phyloP scores from a whole-genome alignment of 1,139 yeast species.

The Komagataea norvegica region DNA sequence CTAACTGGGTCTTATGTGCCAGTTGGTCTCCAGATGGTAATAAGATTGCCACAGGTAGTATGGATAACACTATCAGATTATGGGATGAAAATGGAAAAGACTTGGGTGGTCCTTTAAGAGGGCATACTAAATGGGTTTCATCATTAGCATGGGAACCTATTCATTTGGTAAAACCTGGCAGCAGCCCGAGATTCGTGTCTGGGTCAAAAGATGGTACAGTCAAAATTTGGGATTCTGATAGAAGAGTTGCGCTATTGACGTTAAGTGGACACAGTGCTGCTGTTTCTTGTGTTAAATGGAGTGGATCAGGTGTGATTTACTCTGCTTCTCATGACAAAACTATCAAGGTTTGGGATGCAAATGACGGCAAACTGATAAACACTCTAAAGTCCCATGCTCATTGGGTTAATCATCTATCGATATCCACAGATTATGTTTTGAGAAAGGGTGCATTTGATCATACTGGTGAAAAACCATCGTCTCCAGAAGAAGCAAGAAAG shows the following conservation, averaged over 20 bases:
- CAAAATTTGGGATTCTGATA: slow-evolving; percentile 84
- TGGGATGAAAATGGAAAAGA: slow-evolving; percentile 83
- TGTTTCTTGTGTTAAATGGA: slow-evolving; percentile 95
- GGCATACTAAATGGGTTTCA: slow-evolving; percentile 89
- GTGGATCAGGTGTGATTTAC: slow-evolving; percentile 81
- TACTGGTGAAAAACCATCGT: slow-evolving; percentile 45
- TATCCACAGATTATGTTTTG: slow-evolving; percentile 85
- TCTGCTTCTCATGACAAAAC: slow-evolving; percentile 95
- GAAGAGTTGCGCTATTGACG: slow-evolving; percentile 62
- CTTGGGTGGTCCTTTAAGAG: slow-evolving; percentile 67
- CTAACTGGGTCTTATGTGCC: slow-evolving; percentile 93
- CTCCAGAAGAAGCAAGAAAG: slow-evolving; percentile 51
- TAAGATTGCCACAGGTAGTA: slow-evolving; percentile 90
- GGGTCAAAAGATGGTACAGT: slow-evolving; percentile 92
- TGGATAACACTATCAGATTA: slow-evolving; percentile 83
- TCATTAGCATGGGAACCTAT: slow-evolving; percentile 92
- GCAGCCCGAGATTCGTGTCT: slow-evolving; percentile 70
- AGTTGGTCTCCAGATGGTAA: slow-evolving; percentile 92
- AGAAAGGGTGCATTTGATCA: slow-evolving; percentile 81
- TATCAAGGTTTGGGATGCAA: slow-evolving; percentile 86
- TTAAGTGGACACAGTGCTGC: slow-evolving; percentile 86
- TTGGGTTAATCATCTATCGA: slow-evolving; percentile 93
- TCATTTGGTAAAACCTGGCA: slow-evolving; percentile 65
- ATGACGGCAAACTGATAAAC: slow-evolving; percentile 73
- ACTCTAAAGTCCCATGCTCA: slow-evolving; percentile 89